Evolutionary conservation across 148 eudicot species (phyloP).

Genomic region (Persicaria maculosa): DNA sequence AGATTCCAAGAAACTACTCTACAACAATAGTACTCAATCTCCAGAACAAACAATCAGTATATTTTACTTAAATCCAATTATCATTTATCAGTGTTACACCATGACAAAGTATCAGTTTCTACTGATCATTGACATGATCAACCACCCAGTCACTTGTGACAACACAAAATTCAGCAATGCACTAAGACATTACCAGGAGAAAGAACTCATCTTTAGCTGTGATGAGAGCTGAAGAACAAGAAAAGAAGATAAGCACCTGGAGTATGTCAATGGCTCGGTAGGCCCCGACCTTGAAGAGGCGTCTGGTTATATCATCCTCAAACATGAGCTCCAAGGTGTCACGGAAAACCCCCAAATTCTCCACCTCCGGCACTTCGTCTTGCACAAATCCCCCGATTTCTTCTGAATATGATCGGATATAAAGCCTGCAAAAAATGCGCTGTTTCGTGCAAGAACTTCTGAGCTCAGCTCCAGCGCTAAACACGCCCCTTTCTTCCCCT

Average conservation of each 20-base stretch:
- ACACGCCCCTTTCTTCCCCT: conserved; percentile 61
- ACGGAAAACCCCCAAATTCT: conserved; percentile 63
- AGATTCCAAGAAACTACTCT: no score
- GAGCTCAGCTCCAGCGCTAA: conserved; percentile 69
- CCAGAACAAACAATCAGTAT: no score
- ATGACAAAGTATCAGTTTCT: no score
- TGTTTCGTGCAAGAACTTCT: conserved; percentile 52
- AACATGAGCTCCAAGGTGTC: conserved; percentile 90
- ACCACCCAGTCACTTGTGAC: no score
- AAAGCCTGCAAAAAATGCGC: conserved; percentile 47
- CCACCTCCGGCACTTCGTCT: conserved; percentile 90
- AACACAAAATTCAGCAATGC: no score
- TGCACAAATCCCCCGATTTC: conserved; percentile 29
- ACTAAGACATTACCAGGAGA: background rate
- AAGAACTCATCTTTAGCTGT: no score
- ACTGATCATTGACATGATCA: no score
- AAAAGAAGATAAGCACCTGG: conserved; percentile 39
- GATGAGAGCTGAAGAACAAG: background rate
- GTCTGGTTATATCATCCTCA: conserved; percentile 50
- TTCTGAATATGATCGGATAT: conserved; percentile 27
- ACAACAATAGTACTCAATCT: no score
- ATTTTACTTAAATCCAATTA: no score
- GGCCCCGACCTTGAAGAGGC: conserved; percentile 55
- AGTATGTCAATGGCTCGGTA: conserved; percentile 68
- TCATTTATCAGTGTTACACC: no score